Conservation (phyloP, 2,329 filamentous ascomycete species). For the Aspergillus sp. region DNA sequence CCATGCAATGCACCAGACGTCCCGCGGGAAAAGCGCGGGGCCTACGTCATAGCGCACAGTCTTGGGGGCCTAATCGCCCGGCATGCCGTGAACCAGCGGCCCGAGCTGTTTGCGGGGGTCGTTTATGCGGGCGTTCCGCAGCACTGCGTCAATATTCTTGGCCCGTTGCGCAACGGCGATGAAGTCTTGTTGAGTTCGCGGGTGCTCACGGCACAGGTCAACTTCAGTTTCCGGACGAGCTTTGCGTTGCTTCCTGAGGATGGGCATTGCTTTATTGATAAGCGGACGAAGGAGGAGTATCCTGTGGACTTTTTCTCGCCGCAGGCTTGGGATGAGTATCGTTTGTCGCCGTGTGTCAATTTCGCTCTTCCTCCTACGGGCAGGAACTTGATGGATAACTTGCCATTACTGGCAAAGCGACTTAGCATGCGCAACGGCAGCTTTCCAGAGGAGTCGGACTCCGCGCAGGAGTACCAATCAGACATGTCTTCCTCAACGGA, state of each 20-base stretch:
- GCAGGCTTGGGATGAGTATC: conserved; percentile 70
- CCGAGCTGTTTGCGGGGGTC: conserved; percentile 79
- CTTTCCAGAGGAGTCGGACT: not conserved
- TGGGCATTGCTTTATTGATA: conserved; percentile 81
- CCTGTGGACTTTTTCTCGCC: conserved; percentile 76
- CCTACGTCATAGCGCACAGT: conserved; percentile 74
- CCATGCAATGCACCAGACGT: conserved; percentile 62
- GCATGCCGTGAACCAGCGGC: conserved; percentile 77
- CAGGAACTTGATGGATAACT: conserved; percentile 24
- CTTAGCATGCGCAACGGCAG: conserved; percentile 27
- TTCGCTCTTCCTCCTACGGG: conserved; percentile 55
- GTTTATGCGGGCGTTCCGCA: conserved; percentile 80
- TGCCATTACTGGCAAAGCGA: conserved; percentile 35
- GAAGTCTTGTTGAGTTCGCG: conserved; percentile 83
- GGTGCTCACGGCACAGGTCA: conserved; percentile 84
- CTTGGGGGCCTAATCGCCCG: conserved; percentile 81
- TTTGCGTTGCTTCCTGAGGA: conserved; percentile 81
- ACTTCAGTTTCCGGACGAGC: conserved; percentile 82
- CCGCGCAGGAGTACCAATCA: not conserved
- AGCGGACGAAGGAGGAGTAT: conserved; percentile 70
- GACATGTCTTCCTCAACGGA: not conserved
- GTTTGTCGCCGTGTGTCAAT: conserved; percentile 70
- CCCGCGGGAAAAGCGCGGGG: conserved; percentile 55
- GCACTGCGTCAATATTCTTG: conserved; percentile 83
- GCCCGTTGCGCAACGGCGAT: conserved; percentile 85